Base-by-base conservation (phyloP, 2,329 filamentous ascomycete species). In the Pezicula radicicola region DNA sequence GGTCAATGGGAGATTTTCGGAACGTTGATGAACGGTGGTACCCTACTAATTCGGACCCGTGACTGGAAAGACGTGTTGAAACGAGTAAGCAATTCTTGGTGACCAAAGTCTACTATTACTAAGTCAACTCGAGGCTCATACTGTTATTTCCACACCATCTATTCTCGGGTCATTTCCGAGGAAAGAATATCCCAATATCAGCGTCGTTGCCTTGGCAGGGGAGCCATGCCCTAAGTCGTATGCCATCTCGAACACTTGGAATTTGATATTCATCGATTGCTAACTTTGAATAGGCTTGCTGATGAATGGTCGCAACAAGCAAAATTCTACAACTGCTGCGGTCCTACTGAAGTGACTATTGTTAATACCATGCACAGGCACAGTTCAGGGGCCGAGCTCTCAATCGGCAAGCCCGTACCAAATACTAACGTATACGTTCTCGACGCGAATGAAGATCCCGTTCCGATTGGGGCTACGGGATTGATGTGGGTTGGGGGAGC, bases 1-100 rank as follows among this genome's bases (percentile, higher is more conserved):
- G 80, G 77, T 19, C 79, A 80, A 13, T 84, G 81, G 80, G 80
- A 84, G 55, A 78, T 83, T 16, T 72, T 84, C 9, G 74, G 72
- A 1, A 77, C 74, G 48, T 65, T 83, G 21, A 79, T 79, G 66
- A 83, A 83, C 44, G 79, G 80, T 18, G 80, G 80, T 5, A 82
- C 78, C 3, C 66, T 83, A 42, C 68, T 79, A 44, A 68, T 81
- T 41, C 70, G 80, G 42, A 77, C 75, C 2, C 72, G 75, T 3
- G 64, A 71, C 44, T 82, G 78, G 79, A 64, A 72, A 37, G 65
- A 70, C 4, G 72, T 74, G 6, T 65, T 83, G 5, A 58, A 62
- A 40, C 67, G 78, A 60, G 76, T 80, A 54, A 64, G 54, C n/a
- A n/a, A n/a, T 57, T 8, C 25, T 25, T 12, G 18, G 40, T 2